A percentile compares a stretch with the other conserved stretches of the same genome.
Conservation (phyloP, 768 basidiomycete species). For the Naematelia encephala region DNA sequence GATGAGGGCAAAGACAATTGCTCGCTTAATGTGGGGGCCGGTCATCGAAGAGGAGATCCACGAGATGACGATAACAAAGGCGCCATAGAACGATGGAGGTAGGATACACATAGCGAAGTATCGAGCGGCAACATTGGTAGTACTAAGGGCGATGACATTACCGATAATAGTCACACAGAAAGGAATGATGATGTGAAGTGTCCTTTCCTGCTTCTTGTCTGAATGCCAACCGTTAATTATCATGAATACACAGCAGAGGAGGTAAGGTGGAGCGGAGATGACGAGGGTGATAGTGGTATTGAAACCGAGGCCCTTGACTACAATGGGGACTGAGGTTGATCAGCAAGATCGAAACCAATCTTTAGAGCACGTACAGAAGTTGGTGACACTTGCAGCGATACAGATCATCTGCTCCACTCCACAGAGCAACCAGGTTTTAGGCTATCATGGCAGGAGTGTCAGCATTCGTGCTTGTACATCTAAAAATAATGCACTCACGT, state of each 20-base stretch:
- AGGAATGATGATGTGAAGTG: slow-evolving; percentile 38
- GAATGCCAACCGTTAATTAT: slow-evolving; percentile 42
- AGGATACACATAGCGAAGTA: slow-evolving; percentile 47
- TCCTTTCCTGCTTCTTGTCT: slow-evolving; percentile 39
- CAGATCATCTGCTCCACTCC: slow-evolving; percentile 9
- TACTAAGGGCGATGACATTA: slow-evolving; percentile 44
- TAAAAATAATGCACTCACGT: no score
- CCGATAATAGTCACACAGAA: slow-evolving; percentile 40
- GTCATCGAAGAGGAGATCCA: slow-evolving; percentile 43
- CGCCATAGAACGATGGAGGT: slow-evolving; percentile 43
- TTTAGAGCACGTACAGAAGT: slow-evolving; percentile 34
- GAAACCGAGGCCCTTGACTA: slow-evolving; percentile 35
- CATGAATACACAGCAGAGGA: slow-evolving; percentile 41
- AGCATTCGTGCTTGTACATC: neutral
- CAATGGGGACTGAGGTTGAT: neutral
- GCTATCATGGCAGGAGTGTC: neutral
- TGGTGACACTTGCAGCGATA: slow-evolving; percentile 43
- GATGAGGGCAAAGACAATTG: slow-evolving; percentile 42
- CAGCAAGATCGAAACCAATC: neutral
- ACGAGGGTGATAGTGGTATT: slow-evolving; percentile 37
- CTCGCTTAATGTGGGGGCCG: slow-evolving; percentile 45
- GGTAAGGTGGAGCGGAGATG: slow-evolving; percentile 46
- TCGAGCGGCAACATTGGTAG: slow-evolving; percentile 38
- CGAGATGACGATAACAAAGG: slow-evolving; percentile 42
- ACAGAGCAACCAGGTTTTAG: slow-evolving; percentile 17